Base-by-base conservation (phyloP, 2,329 filamentous ascomycete species). In the Ophiognomonia clavigignenti-juglandacearum region DNA sequence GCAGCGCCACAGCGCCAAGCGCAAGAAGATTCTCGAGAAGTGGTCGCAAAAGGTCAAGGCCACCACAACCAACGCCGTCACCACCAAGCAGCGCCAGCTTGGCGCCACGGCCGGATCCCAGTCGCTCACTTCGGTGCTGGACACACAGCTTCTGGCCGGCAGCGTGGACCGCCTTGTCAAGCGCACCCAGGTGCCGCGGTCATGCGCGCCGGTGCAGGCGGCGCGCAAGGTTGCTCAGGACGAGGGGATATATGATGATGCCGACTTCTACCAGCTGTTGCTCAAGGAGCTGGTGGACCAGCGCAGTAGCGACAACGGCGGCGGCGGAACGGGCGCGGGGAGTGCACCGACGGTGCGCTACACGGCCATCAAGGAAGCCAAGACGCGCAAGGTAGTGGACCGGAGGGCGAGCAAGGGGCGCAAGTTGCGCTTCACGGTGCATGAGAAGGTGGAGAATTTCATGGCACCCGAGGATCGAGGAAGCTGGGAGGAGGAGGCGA, bases 391-490 rank as follows among this genome's bases (percentile, higher is more conserved):
- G 61, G 79, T 84, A 24, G 87, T 97, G 4, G 93, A 98, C 64
- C 91, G 91, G 18, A 93, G 91, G 63, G 93, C 93, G 1, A 95
- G 88, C 63, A 97, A 97, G 68, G 93, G 93, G 6, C 76, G 93
- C 41, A 96, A 96, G 71, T 80, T 98, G 77, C 78, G 89, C 32
- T 98, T 92, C 67, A 93, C 88, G 14, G 89, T 96, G 38, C 91
- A 97, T 62, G 92, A 97, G 71, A 97, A 97, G 72, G 67, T 98
- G 60, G 88, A 96, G 70, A 96, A 96, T 65, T 97, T 97, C 62
- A 96, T 96, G 90, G 91, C 91, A 10, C 84, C 90, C 0, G 89
- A 96, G 64, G 87, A 95, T 62, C 75, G 88, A 44, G 77, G 85
- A 4, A 68, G 65, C 14, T 98, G 93, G 93, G 86, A 88, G 52